phyloP scores from a whole-genome alignment of 2,329 filamentous ascomycete genomes.

The Phialophora expanda region DNA sequence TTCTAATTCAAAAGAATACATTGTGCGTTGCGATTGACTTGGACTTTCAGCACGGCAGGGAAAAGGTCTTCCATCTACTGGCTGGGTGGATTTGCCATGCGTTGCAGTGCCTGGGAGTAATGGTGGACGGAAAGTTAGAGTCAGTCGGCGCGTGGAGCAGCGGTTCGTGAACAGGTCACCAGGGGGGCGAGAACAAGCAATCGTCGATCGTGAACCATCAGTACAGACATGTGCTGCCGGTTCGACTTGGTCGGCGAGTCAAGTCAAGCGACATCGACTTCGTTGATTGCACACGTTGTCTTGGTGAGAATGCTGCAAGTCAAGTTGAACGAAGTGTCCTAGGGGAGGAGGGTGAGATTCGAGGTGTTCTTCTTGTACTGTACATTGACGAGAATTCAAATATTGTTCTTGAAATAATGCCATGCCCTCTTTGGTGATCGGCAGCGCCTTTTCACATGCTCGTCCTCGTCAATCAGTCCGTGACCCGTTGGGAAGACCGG shows the following conservation, averaged over 20 bases:
- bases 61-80: conserved; percentile 28
- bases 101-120: conserved; percentile 16
- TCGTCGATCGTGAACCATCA: background rate
- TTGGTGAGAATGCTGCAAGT: conserved; percentile 4
- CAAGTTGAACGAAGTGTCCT: background rate
- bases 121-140: conserved; percentile 14
- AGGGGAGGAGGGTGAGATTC: background rate
- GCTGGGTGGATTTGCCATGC: conserved; percentile 24
- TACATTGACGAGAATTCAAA: conserved; percentile 28
- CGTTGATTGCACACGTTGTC: background rate
- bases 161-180: background rate
- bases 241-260: conserved; percentile 1
- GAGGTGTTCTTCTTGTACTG: conserved; percentile 26
- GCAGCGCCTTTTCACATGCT: background rate
- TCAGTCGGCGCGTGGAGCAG: background rate
- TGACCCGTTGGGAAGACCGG: background rate
- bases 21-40: conserved; percentile 21
- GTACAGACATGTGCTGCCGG: background rate
- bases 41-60: conserved; percentile 13
- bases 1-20: conserved; percentile 27
- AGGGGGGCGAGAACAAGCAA: background rate
- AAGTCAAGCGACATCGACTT: background rate
- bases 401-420: conserved; percentile 5
- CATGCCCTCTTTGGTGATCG: background rate
- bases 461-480: background rate